Conservation (phyloP, 495 filamentous ascomycete genomes). For the Niebla homalea region DNA sequence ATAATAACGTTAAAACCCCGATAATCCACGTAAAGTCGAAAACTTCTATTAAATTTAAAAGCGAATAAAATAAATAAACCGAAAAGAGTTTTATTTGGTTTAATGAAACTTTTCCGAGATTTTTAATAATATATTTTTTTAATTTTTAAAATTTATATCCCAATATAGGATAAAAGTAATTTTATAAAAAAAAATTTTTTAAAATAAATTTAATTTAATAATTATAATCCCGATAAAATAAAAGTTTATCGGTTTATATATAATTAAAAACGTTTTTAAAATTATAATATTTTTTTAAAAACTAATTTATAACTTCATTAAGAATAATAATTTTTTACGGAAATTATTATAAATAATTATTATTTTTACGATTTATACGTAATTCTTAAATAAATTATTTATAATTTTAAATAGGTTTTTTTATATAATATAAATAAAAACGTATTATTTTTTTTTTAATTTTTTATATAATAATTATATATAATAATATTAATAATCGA, state of each 20-base stretch:
- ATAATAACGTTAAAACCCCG: not conserved
- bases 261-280: not conserved
- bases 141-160: not conserved
- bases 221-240: not conserved
- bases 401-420: too few species aligned
- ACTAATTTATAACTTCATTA: too few species aligned
- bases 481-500: too few species aligned
- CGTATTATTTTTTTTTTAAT: too few species aligned
- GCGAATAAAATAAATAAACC: not conserved
- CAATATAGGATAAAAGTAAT: not conserved
- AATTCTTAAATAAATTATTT: too few species aligned
- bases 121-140: not conserved
- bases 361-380: too few species aligned
- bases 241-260: not conserved
- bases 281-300: not conserved
- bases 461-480: too few species aligned
- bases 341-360: too few species aligned
- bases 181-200: not conserved
- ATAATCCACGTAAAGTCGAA: not conserved
- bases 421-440: too few species aligned
- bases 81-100: not conserved
- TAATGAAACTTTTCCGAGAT: not conserved
- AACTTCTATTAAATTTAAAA: not conserved
- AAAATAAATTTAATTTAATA: not conserved
- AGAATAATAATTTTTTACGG: too few species aligned